Base-by-base conservation (phyloP, 257 asterid species). In the Penstemon barbatus region DNA sequence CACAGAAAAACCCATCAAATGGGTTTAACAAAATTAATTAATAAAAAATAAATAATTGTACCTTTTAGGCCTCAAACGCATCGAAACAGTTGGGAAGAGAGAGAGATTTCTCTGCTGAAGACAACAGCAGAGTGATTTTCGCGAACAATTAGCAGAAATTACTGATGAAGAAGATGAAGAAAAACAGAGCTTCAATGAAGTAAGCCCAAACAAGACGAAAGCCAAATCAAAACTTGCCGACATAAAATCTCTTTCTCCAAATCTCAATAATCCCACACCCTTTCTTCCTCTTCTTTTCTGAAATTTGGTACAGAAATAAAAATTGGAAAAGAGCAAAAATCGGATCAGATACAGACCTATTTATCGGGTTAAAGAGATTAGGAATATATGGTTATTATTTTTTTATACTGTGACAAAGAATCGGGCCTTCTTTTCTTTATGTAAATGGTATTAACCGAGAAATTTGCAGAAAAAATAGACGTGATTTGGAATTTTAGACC, bases 51-150 rank as follows among this genome's bases (percentile, higher is more conserved):
- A 45, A 0, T 5, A 10, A 43, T 9, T 12, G 10, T 80, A 93
- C 98, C 98, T 88, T 84, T 74, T 90, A 81, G 94, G 90, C 95
- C 97, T 93, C 91, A 93, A 93, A 86, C 95, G 97, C 98, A 93
- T 93, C 87, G 98, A 90, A 81, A 72, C 87, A 71, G 90, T 63
- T 70, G 93, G 85, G 69, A 69, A 74, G 71, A 61, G 61, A 74
- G 9, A 73, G 69, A 19, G 70, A 72, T 39, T 40, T 74, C 92
- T 80, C 91, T 80, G 96, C 94, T 85, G 88, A 56, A 52, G 46
- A 1, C 50, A 63, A 76, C 83, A 87, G 96, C 95, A 83, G 97
- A 80, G 83, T 71, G 80, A 76, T 69, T 67, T 71, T 50, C 69
- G 88, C 79, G 78, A 75, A 78, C 81, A 76, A 66, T 56, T 68